Evolutionary conservation across 148 eudicot species (phyloP), one percentile per base, ranked within the genome.

Genomic region (Chenopodium album): DNA sequence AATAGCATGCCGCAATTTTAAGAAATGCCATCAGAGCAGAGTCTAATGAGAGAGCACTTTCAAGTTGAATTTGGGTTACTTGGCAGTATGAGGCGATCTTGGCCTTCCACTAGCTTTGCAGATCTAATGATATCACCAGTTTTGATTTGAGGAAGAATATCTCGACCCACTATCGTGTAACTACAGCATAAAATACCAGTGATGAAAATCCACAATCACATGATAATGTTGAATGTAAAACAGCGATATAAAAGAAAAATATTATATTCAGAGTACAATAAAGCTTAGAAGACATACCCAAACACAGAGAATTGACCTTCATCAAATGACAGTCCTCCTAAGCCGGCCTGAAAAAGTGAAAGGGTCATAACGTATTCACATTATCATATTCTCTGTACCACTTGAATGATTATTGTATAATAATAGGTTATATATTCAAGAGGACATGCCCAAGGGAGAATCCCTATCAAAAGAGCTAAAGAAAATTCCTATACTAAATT

Each of bases 251-350:
- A 26, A 10, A 12, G 12, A 11, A 6, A 32, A 26, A 4, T 4
- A 7, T 13, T 20, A 32, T 26, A 26, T 26, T 26, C 26, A 41
- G 44, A 41, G 44, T 41, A 59, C 23, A 31, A 76, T 13, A n/a
- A 77, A 74, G 85, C 44, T 72, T 17, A 10, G n/a, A 47, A 54
- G 76, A 50, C 90, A 31, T 94, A 92, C 99, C 99, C 99, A 44
- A 96, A 94, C 28, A 96, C 99, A 71, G 99, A 91, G 89, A 96
- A 96, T 85, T 94, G 98, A 29, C 99, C 99, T 86, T 96, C 99
- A 48, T 96, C 99, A 78, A 96, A 96, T 70, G 98, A 94, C 63
- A 96, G 70, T 34, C 99, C 99, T 80, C 99, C 99, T 80, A 96
- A 84, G 85, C 99, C 99, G 83, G 98, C 82, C 99, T 96, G 90